A percentile compares a stretch with the other conserved stretches of the same genome.
These are phyloP conservation scores for Kokia cookei DNA, from an alignment of 441 rosid species.

Conservation along the genomic window DNA sequence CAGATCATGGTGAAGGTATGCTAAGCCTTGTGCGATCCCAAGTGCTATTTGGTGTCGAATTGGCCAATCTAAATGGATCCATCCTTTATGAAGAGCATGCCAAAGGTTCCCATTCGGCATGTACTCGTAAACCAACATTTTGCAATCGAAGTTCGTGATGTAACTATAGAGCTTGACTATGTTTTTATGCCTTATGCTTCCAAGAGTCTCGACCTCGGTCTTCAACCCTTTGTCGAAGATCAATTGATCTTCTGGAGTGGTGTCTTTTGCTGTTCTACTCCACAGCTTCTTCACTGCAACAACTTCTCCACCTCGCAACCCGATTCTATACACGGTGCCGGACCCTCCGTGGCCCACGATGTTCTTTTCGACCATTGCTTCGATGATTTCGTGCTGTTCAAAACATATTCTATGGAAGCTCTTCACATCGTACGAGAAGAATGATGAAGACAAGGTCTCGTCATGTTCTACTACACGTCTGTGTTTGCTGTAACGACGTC, in stretches of 20 bases:
- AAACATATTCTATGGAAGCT: slow-evolving; percentile 79
- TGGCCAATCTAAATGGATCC: slow-evolving; percentile 60
- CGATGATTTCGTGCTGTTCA: slow-evolving; percentile 61
- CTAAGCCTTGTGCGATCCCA: slow-evolving; percentile 89
- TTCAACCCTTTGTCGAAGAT: slow-evolving; percentile 53
- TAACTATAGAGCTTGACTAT: slow-evolving; percentile 79
- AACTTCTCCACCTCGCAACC: slow-evolving; percentile 58
- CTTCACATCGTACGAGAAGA: slow-evolving; percentile 69
- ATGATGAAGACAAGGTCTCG: slow-evolving; percentile 54
- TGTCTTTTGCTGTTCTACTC: slow-evolving; percentile 55
- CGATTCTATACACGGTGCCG: slow-evolving; percentile 74
- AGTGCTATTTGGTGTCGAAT: slow-evolving; percentile 83
- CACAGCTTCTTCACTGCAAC: slow-evolving; percentile 85
- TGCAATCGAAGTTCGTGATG: slow-evolving; percentile 63
- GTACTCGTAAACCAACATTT: slow-evolving; percentile 77
- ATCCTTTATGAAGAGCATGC: slow-evolving; percentile 76
- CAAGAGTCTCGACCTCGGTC: slow-evolving; percentile 85
- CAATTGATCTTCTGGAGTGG: slow-evolving; percentile 40
- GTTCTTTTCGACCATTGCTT: slow-evolving; percentile 72
- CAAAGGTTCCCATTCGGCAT: slow-evolving; percentile 90
- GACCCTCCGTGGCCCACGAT: slow-evolving; percentile 90
- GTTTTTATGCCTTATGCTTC: slow-evolving; percentile 83
- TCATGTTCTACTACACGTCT: slow-evolving; percentile 51
- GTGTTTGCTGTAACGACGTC: slow-evolving; percentile 39
- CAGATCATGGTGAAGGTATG: slow-evolving; percentile 90